phyloP scores from a whole-genome alignment of 495 filamentous ascomycete genomes.

The Staphylotrichum longicolle region DNA sequence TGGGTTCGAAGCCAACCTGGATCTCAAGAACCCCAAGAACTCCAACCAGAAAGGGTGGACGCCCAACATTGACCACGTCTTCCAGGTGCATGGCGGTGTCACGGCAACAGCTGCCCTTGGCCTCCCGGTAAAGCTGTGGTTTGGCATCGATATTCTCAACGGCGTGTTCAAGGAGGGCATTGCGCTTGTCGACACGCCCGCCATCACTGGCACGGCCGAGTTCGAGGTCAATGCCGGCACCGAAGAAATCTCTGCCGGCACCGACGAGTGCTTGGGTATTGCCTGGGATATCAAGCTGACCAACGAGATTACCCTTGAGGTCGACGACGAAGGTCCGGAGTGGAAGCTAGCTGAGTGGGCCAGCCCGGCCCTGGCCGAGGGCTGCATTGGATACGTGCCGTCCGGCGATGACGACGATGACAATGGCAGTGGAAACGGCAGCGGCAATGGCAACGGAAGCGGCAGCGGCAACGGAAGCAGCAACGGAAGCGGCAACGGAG shows the following conservation, averaged over 20 bases:
- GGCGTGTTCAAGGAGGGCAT: slow-evolving; percentile 17
- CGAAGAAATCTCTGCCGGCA: slow-evolving; percentile 5
- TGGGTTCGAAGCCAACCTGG: slow-evolving; percentile 7
- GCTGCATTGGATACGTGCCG: slow-evolving; percentile 12
- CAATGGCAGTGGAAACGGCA: not conserved
- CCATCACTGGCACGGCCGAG: slow-evolving; percentile 12
- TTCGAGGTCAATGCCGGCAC: slow-evolving; percentile 12
- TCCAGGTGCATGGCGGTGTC: slow-evolving; percentile 18
- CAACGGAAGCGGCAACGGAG: too few relatives aligned
- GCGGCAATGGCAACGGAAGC: not conserved
- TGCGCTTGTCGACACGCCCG: slow-evolving; percentile 16
- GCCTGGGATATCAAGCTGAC: slow-evolving; percentile 15
- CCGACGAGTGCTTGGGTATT: slow-evolving; percentile 13
- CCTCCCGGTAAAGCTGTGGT: slow-evolving; percentile 15
- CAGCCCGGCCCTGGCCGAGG: slow-evolving; percentile 10
- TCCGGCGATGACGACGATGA: not conserved
- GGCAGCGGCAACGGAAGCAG: too few relatives aligned
- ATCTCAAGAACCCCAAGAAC: slow-evolving; percentile 10
- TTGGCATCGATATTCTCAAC: slow-evolving; percentile 19
- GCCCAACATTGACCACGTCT: slow-evolving; percentile 14
- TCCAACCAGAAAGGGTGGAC: slow-evolving; percentile 16
- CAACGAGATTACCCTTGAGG: slow-evolving; percentile 16
- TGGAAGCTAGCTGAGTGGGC: slow-evolving; percentile 10
- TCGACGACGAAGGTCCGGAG: not conserved
- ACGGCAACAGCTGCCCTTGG: slow-evolving; percentile 20